Evolutionary conservation across 2,329 filamentous ascomycete species (phyloP).

Genomic region (Colletotrichum sp.): DNA sequence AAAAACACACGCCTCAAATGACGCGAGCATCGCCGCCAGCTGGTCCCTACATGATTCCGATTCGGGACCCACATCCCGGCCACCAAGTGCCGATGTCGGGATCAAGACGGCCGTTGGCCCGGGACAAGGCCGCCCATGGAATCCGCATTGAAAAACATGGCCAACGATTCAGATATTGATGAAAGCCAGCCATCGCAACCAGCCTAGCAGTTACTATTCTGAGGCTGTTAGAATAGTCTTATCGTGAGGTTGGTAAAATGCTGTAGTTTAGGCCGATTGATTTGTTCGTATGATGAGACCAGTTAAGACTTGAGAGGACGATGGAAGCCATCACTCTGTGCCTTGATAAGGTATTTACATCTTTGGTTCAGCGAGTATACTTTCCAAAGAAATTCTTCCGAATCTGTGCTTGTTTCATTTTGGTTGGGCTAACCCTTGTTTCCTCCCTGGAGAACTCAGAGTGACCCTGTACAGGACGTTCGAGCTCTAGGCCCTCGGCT

Average conservation of each 20-base stretch:
- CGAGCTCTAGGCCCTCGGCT: neutral
- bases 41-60: neutral
- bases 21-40: neutral
- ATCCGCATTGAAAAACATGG: neutral
- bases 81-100: neutral
- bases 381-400: fast-evolving
- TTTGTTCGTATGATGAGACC: neutral
- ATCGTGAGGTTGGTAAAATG: neutral
- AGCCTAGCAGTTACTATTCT: fast-evolving
- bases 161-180: neutral
- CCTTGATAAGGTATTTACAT: neutral
- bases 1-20: neutral
- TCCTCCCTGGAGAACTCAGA: neutral
- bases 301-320: fast-evolving
- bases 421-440: fast-evolving
- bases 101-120: neutral
- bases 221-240: neutral
- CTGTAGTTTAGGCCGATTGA: fast-evolving
- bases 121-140: neutral
- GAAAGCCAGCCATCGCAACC: neutral
- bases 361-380: neutral
- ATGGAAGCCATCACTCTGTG: neutral
- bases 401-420: neutral
- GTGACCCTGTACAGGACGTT: neutral
- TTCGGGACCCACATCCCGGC: neutral